Base-by-base conservation (phyloP, 2,329 filamentous ascomycete species). In the Trichoderma atrobrunneum region DNA sequence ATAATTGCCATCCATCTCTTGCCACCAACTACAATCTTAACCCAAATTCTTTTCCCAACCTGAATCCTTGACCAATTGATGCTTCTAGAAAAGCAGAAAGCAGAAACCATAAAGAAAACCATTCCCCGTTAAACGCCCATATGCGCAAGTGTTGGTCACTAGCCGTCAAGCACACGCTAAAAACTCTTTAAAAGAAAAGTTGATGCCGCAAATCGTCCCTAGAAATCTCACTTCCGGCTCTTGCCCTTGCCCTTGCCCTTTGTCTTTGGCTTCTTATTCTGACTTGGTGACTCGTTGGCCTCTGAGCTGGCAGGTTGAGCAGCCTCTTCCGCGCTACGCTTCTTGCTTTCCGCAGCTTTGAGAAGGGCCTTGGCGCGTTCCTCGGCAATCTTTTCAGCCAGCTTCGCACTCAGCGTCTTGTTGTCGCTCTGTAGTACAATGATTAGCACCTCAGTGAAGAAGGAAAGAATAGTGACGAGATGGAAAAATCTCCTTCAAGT, bases 361-460 rank as follows among this genome's bases (percentile, higher is more conserved):
- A 87, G 79, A 3, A 86, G 80, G 10, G 86, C 85, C 78, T 86
- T 87, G 54, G 86, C 86, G 10, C 84, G 82, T 79, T 89, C 87
- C 75, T 86, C 87, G 2, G 87, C 86, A 74, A 89, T 86, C 79
- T 87, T 86, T 74, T 88, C 86, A 5, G 84, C 84, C 39, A 90
- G 80, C 77, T 85, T 87, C 30, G 80, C 82, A 75, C 85, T 87
- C 64, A 90, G 78, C 2, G 81, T 78, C 72, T 87, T 85, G 77
- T 89, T 85, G 73, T 88, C 86, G 18, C 82, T 81, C 85, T 87
- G 60, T 5, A 26, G 32, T 7, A 39, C 0, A 1, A 57, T 77
- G 18, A 78, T 77, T 51, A 54, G 12, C 26, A 51, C 10, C 18
- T 21, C 43, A 51, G 21, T 51, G 10, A 21, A 51, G 48, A 21